Evolutionary conservation across 1,284 basidiomycete genomes (phyloP), one percentile per base, ranked within the genome.

Genomic region (Coniferiporia weirii): DNA sequence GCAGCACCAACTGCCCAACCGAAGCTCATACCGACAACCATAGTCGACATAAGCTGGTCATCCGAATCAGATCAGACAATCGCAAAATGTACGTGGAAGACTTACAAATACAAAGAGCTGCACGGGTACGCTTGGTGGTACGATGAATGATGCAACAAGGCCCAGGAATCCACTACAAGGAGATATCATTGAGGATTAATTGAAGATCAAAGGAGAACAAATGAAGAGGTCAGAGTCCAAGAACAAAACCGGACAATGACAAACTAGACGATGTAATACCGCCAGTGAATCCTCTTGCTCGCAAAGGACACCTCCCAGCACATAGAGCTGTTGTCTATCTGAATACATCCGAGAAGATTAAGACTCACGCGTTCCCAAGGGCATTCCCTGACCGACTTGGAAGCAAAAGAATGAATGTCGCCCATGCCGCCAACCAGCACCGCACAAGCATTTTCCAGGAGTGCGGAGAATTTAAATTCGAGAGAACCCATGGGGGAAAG

Each of bases 1-100:
- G 87, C 87, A 44, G 74, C 77, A 3, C 85, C 85, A 76, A 87
- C 82, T 0, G 82, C 90, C 90, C 91, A 93, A 6, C 89, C 90
- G 3, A 89, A 52, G 1, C 79, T 71, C 71, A 88, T 76, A 0
- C 90, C 89, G 60, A 81, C 20, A 1, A 81, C 67, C 19, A 88
- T 65, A 0, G 79, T 82, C 5, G 73, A 60, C 6, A 80, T 73
- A 4, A 73, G 15, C 51, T 52, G 13, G 12, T 7, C 34, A 19
- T 27, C 27, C 2, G 27, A 27, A 27, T 27, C 27, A 27, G 27
- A 27, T 27, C 27, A 27, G 5, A 5, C 27, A 3, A 27, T 27
- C 27, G 27, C 27, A 27, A 27, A 27, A 3, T 27, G 27, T 27
- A 27, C 5, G 27, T 27, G 27, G 2, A 27, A 27, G 27, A 40